These are phyloP conservation scores for Leccinum pachyderme DNA, from an alignment of 1,284 basidiomycete genomes.

Conservation along the genomic window DNA sequence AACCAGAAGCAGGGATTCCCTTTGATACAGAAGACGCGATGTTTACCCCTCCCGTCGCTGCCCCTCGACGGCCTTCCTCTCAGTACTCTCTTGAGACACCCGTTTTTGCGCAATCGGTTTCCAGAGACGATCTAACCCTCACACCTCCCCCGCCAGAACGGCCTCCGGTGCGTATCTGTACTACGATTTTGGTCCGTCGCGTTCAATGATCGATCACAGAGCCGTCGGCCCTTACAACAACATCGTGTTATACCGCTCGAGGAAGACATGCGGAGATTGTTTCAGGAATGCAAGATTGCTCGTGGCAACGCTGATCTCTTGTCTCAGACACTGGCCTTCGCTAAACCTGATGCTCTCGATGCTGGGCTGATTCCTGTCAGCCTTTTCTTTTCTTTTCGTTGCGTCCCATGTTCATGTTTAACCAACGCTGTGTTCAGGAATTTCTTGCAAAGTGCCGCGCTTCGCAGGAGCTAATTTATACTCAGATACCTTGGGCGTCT, in stretches of 20 bases:
- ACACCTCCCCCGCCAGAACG: constrained; percentile 21
- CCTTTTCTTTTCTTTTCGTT: constrained; percentile 1
- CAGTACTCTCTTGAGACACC: constrained; percentile 32
- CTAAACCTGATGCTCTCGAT: constrained; percentile 64
- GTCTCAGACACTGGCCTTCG: constrained; percentile 60
- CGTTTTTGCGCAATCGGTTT: constrained; percentile 22
- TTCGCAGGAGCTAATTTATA: constrained; percentile 71
- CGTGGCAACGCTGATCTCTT: constrained; percentile 68
- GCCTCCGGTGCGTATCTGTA: constrained; percentile 17
- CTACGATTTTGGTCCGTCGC: background rate
- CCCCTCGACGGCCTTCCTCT: constrained; percentile 26
- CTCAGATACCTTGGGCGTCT: constrained; percentile 78
- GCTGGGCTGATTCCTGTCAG: constrained; percentile 61
- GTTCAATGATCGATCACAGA: constrained; percentile 8
- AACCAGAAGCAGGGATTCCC: constrained; percentile 74
- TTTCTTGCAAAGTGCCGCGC: constrained; percentile 68
- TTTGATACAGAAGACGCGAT: constrained; percentile 74
- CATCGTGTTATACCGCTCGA: constrained; percentile 67
- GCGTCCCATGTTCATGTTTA: background rate
- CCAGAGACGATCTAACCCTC: constrained; percentile 24
- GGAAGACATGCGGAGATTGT: constrained; percentile 73
- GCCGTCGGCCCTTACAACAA: constrained; percentile 17
- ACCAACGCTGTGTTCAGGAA: constrained; percentile 46
- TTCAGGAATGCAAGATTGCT: constrained; percentile 77
- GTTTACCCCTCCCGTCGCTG: constrained; percentile 60